These are phyloP conservation scores for Cicer bijugum DNA, from an alignment of 306 rosid species.

Conservation along the genomic window DNA sequence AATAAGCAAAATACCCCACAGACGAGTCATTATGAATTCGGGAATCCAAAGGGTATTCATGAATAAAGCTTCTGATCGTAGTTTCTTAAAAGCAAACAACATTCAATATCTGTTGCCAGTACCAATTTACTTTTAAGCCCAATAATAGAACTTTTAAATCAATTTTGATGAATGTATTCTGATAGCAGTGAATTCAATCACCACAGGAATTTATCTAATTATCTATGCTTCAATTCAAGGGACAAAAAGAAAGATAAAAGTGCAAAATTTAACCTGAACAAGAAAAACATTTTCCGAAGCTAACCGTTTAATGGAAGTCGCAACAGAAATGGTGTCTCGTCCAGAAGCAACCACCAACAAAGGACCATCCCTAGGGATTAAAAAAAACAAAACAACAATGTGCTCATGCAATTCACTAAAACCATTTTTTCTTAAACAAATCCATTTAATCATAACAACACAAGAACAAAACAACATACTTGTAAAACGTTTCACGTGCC, in stretches of 20 bases:
- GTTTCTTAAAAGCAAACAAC: slow-evolving; percentile 33
- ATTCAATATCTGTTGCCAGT: slow-evolving; percentile 3
- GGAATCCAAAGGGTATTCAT: neutral
- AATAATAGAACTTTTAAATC: slow-evolving; percentile 14
- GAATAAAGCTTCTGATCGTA: slow-evolving; percentile 1
- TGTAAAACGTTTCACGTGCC: slow-evolving; percentile 71
- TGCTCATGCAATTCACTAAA: slow-evolving; percentile 8
- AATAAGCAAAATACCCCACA: slow-evolving; percentile 23
- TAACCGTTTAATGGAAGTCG: slow-evolving; percentile 80
- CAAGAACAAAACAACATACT: slow-evolving; percentile 53
- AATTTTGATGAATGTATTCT: neutral
- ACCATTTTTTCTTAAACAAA: slow-evolving; percentile 6
- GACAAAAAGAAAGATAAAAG: slow-evolving; percentile 31
- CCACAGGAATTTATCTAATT: slow-evolving; percentile 1
- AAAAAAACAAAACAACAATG: slow-evolving; percentile 5
- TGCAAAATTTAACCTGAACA: slow-evolving; percentile 75
- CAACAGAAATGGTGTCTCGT: slow-evolving; percentile 76
- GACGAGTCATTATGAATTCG: neutral
- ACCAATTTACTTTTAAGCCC: slow-evolving; percentile 5
- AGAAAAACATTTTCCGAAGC: slow-evolving; percentile 91
- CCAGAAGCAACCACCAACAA: slow-evolving; percentile 91
- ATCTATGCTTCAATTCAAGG: slow-evolving; percentile 14
- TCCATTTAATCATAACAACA: neutral
- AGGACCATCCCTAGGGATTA: slow-evolving; percentile 69
- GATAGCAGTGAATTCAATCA: neutral